Percentiles rank a stretch among this genome's conserved stretches.
Conservation (phyloP, 352 stramenopile genomes). For the Plasmopara viticola region DNA sequence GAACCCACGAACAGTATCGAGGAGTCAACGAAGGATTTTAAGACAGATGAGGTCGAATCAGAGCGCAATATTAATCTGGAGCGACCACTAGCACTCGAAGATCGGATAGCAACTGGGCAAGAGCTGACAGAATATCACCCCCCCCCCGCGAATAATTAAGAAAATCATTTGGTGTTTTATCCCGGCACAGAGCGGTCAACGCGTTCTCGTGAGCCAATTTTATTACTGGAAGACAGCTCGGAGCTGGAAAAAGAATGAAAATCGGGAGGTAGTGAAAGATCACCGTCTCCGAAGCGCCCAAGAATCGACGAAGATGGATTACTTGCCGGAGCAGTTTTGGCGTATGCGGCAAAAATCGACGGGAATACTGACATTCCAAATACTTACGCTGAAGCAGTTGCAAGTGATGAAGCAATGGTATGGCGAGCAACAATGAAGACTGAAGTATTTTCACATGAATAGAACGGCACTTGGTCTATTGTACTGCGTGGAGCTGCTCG, state of each 20-base stretch:
- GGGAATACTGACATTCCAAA: not conserved
- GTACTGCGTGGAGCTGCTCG: not conserved
- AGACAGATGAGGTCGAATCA: slow-evolving; percentile 4
- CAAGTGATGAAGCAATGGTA: not conserved
- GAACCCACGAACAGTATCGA: not conserved
- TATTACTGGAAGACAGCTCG: slow-evolving; percentile 2
- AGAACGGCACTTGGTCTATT: not conserved
- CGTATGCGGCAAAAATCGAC: slow-evolving; percentile 1
- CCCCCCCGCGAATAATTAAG: not conserved
- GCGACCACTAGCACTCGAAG: not conserved
- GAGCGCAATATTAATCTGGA: not conserved
- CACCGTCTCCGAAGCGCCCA: not conserved
- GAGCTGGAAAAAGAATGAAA: not conserved
- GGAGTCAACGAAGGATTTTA: not conserved
- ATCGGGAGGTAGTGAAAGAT: not conserved
- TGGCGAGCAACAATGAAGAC: not conserved
- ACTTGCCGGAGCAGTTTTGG: not conserved
- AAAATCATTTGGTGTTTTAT: not conserved
- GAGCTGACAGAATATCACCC: slow-evolving; percentile 6
- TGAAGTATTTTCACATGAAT: not conserved
- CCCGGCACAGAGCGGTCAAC: not conserved
- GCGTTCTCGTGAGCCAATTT: not conserved
- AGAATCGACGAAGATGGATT: not conserved
- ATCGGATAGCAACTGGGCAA: not conserved
- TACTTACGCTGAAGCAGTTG: slow-evolving; percentile 5